Percentiles rank a stretch among this genome's conserved stretches.
Conservation (phyloP, 306 rosid species). For the Geum urbanum region DNA sequence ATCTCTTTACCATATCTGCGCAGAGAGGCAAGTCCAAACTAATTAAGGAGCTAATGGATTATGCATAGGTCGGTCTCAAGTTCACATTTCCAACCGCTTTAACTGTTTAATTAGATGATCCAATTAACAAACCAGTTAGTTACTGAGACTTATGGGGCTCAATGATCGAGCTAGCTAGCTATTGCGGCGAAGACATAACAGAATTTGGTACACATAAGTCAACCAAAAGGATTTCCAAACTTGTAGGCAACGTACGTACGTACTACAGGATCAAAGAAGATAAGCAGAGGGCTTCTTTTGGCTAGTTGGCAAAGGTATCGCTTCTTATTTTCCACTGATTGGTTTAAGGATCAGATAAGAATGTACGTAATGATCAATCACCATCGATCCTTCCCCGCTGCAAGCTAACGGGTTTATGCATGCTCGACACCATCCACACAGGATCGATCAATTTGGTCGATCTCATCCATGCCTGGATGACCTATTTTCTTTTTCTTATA, state of each 20-base stretch:
- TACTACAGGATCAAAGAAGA: background rate
- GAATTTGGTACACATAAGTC: background rate
- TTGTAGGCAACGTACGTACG: slow-evolving; percentile 6
- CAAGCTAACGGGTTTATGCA: background rate
- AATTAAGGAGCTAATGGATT: background rate
- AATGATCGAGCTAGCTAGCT: background rate
- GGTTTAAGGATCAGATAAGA: slow-evolving; percentile 66
- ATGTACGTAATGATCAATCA: slow-evolving; percentile 1
- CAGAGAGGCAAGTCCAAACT: too few relatives aligned
- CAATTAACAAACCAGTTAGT: background rate
- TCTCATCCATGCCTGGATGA: slow-evolving; percentile 12
- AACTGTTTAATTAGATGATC: background rate
- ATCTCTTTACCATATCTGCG: too few relatives aligned
- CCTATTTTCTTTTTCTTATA: background rate
- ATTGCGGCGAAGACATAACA: background rate
- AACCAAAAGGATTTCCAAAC: background rate
- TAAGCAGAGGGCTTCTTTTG: slow-evolving; percentile 1
- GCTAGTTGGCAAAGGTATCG: slow-evolving; percentile 23
- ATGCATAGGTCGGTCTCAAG: background rate
- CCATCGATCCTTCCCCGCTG: slow-evolving; percentile 9
- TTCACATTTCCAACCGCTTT: background rate
- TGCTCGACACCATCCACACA: background rate
- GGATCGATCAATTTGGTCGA: background rate
- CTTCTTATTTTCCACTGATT: slow-evolving; percentile 16
- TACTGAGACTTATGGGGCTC: background rate